Evolutionary conservation across 169 alveolate species (phyloP).

Genomic region (Besnoitia besnoiti): DNA sequence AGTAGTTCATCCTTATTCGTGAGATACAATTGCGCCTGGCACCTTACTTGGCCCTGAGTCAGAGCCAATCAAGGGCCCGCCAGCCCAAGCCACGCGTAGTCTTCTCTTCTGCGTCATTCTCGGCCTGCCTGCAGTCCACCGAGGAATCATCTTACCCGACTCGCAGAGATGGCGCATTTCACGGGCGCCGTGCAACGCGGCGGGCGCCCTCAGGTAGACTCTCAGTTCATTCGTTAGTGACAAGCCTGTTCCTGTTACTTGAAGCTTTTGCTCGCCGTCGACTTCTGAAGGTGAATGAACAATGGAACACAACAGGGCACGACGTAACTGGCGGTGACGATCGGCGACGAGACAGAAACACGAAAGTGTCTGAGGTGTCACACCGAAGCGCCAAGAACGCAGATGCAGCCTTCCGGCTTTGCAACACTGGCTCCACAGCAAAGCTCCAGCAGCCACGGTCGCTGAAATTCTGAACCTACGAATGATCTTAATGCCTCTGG

Average conservation of each 20-base stretch:
- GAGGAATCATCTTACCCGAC: neutral
- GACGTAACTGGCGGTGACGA: too few species aligned
- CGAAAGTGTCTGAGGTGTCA: too few species aligned
- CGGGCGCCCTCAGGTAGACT: neutral
- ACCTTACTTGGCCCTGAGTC: too few species aligned
- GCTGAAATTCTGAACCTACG: slow-evolving; percentile 15
- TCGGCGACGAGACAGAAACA: too few species aligned
- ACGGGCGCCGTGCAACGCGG: neutral
- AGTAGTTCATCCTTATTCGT: too few species aligned
- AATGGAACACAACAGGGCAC: too few species aligned
- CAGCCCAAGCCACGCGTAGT: too few species aligned
- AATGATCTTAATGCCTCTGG: slow-evolving; percentile 38
- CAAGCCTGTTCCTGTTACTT: neutral
- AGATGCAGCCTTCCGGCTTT: neutral
- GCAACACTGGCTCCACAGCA: neutral
- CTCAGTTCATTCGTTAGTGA: neutral
- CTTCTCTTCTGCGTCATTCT: too few species aligned
- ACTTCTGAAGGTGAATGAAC: too few species aligned
- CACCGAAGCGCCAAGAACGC: neutral
- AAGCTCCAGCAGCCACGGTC: neutral
- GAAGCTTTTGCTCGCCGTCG: neutral
- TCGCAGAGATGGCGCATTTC: neutral
- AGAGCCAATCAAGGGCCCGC: too few species aligned
- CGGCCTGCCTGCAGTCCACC: too few species aligned
- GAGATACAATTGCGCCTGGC: too few species aligned